Evolutionary conservation across 2,329 filamentous ascomycete genomes (phyloP), one percentile per base, ranked within the genome.

Genomic region (Colletotrichum sp.): DNA sequence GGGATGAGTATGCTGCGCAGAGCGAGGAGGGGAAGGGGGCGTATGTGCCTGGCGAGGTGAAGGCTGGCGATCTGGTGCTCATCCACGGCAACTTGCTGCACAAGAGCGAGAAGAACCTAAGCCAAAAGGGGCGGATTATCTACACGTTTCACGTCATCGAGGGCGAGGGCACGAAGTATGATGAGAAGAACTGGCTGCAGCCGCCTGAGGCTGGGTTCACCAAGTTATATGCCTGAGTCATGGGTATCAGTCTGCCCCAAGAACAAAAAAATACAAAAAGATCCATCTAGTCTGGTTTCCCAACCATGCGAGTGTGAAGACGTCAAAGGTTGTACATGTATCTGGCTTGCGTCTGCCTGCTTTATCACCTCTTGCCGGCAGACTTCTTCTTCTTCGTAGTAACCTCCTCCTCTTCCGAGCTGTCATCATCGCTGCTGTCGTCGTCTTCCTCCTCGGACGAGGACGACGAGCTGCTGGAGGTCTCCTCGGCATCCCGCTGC

Each of bases 81-180:
- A 99, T 99, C 79, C 96, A 99, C 87, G 97, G 97, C 2, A 99
- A 99, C 85, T 86, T 98, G 80, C 84, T 99, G 87, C 97, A 99
- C 86, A 98, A 98, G 91, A 98, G 96, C 83, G 96, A 98, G 90
- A 95, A 91, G 89, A 99, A 99, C 83, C 90, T 91, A 72, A 98
- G 96, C 83, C 86, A 90, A 78, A 96, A 95, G 88, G 96, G 96
- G 26, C 90, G 96, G 79, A 98, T 97, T 83, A 98, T 98, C 70
- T 99, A 99, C 85, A 99, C 97, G 0, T 99, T 99, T 84, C 97
- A 99, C 87, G 92, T 98, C 74, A 99, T 99, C 81, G 97, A 99
- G 86, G 95, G 94, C 0, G 91, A 94, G 24, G 90, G 85, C 1
- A 88, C 92, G 59, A 88, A 87, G 71, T 99, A 99, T 84, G 97